These are phyloP conservation scores for Cordyceps tenuipes DNA, from an alignment of 2,329 filamentous ascomycete genomes.

Conservation along the genomic window DNA sequence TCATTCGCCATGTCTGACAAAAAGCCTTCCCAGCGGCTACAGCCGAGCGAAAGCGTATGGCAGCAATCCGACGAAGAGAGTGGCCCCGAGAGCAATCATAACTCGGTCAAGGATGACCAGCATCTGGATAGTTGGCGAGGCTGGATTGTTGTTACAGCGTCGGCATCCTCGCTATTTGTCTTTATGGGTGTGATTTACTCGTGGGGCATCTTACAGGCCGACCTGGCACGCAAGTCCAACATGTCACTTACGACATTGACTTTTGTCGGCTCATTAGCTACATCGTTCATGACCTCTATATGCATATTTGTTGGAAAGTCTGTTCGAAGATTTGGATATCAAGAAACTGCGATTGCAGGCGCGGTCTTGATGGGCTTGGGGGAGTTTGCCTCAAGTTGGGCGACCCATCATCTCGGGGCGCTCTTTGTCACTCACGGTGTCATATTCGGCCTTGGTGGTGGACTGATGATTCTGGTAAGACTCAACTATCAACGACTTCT, in stretches of 20 bases:
- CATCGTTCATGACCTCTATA: constrained; percentile 22
- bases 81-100: not conserved
- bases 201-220: constrained; percentile 21
- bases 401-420: constrained; percentile 16
- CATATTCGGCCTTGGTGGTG: constrained; percentile 21
- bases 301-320: constrained; percentile 19
- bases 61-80: constrained; percentile 5
- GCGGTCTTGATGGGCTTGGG: constrained; percentile 20
- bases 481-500: no score
- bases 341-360: constrained; percentile 17
- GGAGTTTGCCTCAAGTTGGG: constrained; percentile 21
- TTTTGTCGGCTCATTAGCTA: constrained; percentile 21
- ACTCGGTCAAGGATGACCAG: not conserved
- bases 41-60: not conserved
- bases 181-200: constrained; percentile 23
- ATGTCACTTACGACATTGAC: constrained; percentile 20
- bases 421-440: constrained; percentile 21
- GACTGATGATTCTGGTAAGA: constrained; percentile 19
- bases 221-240: constrained; percentile 16
- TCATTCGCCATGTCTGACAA: not conserved
- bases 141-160: constrained; percentile 21
- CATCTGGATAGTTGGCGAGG: constrained; percentile 15
- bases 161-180: constrained; percentile 19
- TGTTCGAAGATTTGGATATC: constrained; percentile 18
- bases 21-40: not conserved